These are phyloP conservation scores for Marchantia paleacea DNA, from an alignment of 225 moss, liverwort and hornwort genomes.

Conservation along the genomic window DNA sequence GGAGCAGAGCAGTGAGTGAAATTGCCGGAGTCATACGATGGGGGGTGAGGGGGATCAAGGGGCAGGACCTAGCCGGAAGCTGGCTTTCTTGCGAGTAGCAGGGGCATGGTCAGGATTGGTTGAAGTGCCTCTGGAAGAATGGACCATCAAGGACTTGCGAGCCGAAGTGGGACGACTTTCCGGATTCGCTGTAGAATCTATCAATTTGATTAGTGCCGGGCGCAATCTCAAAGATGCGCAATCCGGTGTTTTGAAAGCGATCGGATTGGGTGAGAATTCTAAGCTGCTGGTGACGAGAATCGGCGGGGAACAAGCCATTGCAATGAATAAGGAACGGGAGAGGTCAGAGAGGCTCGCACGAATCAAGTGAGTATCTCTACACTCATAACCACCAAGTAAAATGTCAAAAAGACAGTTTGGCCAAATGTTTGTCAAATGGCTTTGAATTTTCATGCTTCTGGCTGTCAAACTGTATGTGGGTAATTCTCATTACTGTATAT, in stretches of 20 bases:
- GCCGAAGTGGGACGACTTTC: slow-evolving; percentile 63
- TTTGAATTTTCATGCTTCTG: neutral
- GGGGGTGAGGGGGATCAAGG: slow-evolving; percentile 43
- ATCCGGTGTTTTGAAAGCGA: slow-evolving; percentile 41
- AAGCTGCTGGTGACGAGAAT: slow-evolving; percentile 80
- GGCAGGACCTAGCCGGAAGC: slow-evolving; percentile 57
- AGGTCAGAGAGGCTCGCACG: slow-evolving; percentile 74
- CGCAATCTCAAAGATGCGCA: slow-evolving; percentile 58
- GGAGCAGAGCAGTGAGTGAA: neutral
- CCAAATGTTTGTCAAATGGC: too few species aligned
- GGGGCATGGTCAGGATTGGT: slow-evolving; percentile 89
- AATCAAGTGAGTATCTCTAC: slow-evolving; percentile 51
- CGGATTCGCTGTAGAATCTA: slow-evolving; percentile 51
- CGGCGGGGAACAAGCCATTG: slow-evolving; percentile 50
- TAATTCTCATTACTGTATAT: too few species aligned
- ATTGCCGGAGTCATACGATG: slow-evolving; percentile 2
- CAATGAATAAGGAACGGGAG: slow-evolving; percentile 68
- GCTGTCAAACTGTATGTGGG: neutral
- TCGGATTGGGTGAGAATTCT: slow-evolving; percentile 67
- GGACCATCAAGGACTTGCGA: slow-evolving; percentile 72
- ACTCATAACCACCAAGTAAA: neutral
- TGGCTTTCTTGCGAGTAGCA: slow-evolving; percentile 67
- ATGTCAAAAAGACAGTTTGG: neutral
- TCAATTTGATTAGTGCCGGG: slow-evolving; percentile 83
- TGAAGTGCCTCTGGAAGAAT: slow-evolving; percentile 77